These are phyloP conservation scores for Hirsutella minnesotensis DNA, from an alignment of 2,329 filamentous ascomycete genomes.

Conservation along the genomic window DNA sequence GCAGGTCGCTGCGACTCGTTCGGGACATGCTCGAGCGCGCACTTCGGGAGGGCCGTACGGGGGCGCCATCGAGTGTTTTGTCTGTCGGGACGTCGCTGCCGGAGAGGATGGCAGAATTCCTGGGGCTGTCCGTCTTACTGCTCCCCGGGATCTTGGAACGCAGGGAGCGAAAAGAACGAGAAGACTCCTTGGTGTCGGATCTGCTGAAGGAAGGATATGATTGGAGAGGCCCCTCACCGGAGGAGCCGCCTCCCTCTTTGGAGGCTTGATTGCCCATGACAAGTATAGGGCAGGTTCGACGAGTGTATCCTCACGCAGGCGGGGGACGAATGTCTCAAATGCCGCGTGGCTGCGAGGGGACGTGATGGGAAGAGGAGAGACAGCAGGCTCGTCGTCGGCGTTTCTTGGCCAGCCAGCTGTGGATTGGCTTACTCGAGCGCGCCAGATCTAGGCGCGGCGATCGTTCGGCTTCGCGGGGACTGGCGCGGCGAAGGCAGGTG, in stretches of 20 bases:
- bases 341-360: constrained; percentile 15
- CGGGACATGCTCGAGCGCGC: constrained; percentile 37
- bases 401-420: background rate
- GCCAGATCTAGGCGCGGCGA: constrained; percentile 2
- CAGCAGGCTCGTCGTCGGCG: background rate
- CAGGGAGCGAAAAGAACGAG: constrained; percentile 73
- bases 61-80: constrained; percentile 56
- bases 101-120: constrained; percentile 57
- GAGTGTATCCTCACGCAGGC: background rate
- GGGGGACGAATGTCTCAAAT: constrained; percentile 12
- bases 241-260: constrained; percentile 38
- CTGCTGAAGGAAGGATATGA: constrained; percentile 86
- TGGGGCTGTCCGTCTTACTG: constrained; percentile 66
- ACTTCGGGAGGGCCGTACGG: constrained; percentile 60
- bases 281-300: constrained; percentile 5
- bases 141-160: constrained; percentile 79
- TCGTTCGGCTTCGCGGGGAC: background rate
- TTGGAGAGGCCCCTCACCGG: constrained; percentile 44
- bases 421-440: background rate
- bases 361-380: constrained; percentile 4
- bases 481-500: background rate
- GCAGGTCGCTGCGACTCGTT: constrained; percentile 31
- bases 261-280: constrained; percentile 69
- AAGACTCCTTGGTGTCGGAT: constrained; percentile 86
- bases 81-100: constrained; percentile 47